phyloP scores from a whole-genome alignment of 257 asterid genomes.

The Thymus mandschuricus region DNA sequence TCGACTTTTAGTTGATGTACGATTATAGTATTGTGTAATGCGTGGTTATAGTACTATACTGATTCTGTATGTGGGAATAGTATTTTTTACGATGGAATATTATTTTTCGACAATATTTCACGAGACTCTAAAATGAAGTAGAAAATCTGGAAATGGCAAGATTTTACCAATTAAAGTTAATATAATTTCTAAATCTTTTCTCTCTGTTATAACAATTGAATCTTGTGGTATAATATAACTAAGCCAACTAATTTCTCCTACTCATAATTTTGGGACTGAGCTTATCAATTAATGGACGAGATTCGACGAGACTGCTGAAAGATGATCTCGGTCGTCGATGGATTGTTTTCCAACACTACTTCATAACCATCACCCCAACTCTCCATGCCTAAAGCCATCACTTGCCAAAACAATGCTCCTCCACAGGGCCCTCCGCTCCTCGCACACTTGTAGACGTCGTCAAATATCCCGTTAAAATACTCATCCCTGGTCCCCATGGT shows the following conservation, averaged over 20 bases:
- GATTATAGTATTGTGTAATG: background rate
- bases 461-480: conserved; percentile 37
- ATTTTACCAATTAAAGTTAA: too few relatives aligned
- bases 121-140: too few relatives aligned
- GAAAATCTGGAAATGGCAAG: too few relatives aligned
- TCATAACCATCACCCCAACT: conserved; percentile 61
- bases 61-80: too few relatives aligned
- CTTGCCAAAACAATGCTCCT: conserved; percentile 63
- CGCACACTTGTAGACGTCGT: conserved; percentile 42
- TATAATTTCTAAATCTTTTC: background rate
- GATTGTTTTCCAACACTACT: conserved; percentile 45
- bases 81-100: too few relatives aligned
- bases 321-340: conserved; percentile 51
- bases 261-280: background rate
- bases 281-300: conserved; percentile 28
- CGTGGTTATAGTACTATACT: background rate
- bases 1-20: conserved; percentile 62
- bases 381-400: conserved; percentile 62
- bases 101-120: too few relatives aligned
- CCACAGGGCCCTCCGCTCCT: conserved; percentile 55
- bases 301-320: conserved; percentile 49
- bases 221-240: background rate
- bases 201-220: background rate
- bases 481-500: conserved; percentile 37
- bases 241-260: background rate